phyloP scores from a whole-genome alignment of 2,329 filamentous ascomycete species.

The Ophiobolus disseminans region DNA sequence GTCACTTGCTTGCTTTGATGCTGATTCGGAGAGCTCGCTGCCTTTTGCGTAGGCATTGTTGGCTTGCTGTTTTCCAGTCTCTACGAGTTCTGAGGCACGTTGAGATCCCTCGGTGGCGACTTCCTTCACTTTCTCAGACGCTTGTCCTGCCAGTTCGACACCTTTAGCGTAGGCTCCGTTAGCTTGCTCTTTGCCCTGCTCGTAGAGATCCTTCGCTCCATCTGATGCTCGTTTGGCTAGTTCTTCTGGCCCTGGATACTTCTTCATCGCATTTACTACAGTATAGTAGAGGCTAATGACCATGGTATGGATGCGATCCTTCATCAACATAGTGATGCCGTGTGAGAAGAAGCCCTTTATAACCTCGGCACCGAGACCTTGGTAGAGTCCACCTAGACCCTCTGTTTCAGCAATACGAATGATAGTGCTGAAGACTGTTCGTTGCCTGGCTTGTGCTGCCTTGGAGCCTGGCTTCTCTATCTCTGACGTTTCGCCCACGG shows the following conservation, averaged over 20 bases:
- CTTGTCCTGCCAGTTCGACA: conserved; percentile 32
- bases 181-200: conserved; percentile 41
- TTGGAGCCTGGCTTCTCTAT: conserved; percentile 32
- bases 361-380: conserved; percentile 77
- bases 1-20: conserved; percentile 14
- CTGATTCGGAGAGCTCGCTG: conserved; percentile 16
- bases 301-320: conserved; percentile 75
- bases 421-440: conserved; percentile 70
- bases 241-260: conserved; percentile 51
- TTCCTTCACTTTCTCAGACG: conserved; percentile 35
- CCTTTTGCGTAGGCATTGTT: conserved; percentile 16
- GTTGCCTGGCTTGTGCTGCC: conserved; percentile 38
- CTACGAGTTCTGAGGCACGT: conserved; percentile 34
- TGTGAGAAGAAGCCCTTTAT: conserved; percentile 85
- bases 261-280: conserved; percentile 58
- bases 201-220: conserved; percentile 38
- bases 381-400: conserved; percentile 73
- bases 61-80: conserved; percentile 35
- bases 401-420: conserved; percentile 66
- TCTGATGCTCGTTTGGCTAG: conserved; percentile 42
- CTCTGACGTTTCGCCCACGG: conserved; percentile 35
- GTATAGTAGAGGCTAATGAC: conserved; percentile 77
- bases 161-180: conserved; percentile 30
- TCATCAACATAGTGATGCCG: conserved; percentile 85
- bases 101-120: conserved; percentile 32